Evolutionary conservation across 257 asterid species (phyloP), one percentile per base, ranked within the genome.

Genomic region (Ehretia macrophylla): DNA sequence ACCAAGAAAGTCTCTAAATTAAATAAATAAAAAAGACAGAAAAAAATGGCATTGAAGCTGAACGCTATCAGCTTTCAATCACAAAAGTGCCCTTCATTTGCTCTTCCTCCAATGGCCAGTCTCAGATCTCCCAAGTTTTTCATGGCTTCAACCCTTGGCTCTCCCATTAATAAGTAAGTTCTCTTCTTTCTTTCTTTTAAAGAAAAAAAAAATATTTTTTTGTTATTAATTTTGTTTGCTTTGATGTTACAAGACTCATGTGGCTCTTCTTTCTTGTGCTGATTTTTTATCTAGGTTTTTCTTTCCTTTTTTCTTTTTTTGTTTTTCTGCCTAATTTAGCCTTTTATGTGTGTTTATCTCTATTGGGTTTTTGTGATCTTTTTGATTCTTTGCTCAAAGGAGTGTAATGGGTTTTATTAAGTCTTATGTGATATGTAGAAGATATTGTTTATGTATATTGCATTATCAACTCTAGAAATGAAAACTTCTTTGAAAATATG

Each of bases 71-170:
- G 50, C 53, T 67, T 75, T 44, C 82, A 79, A 50, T 69, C 80
- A 58, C 73, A 48, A 20, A 78, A 72, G 51, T 63, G 14, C 59
- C 75, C 82, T 39, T 67, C 79, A 14, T 69, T 64, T 64, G 68
- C 71, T 50, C 69, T 69, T 32, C 82, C 94, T 19, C 75, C 81
- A n/a, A 51, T 72, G 57, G 79, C 84, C 54, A 80, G 66, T 80
- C 62, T 70, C 88, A 80, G 90, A 80, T 88, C 95, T 68, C 82
- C 95, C 44, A 85, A 70, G 72, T 77, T 88, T 55, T 42, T 71
- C 77, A 78, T 88, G 95, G 87, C 96, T 58, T 84, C 96, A 14
- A 81, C 88, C 47, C 85, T 83, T 58, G 71, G 80, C 50, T 76
- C 93, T 38, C 77, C 71, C 59, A 76, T 88, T 9, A n/a, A n/a